These are phyloP conservation scores for Camelina sativa DNA, from an alignment of 345 rosid species.

Conservation along the genomic window DNA sequence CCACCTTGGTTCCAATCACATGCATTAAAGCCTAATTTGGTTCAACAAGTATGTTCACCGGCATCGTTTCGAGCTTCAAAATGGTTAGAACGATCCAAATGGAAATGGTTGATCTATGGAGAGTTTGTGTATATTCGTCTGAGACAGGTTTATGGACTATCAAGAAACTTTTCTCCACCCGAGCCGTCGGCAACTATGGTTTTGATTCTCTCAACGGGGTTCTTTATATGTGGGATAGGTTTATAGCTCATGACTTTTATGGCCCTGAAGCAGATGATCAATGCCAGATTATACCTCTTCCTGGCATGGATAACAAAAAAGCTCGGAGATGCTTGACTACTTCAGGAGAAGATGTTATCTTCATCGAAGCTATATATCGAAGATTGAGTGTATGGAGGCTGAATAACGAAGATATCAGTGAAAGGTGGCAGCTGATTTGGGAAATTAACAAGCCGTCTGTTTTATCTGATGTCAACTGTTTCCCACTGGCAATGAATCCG, in stretches of 20 bases:
- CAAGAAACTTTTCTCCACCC: background rate
- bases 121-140: background rate
- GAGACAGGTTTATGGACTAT: background rate
- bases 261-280: background rate
- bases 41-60: conserved; percentile 71
- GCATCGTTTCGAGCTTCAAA: background rate
- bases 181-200: background rate
- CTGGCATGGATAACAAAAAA: background rate
- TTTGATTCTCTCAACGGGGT: background rate
- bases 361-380: background rate
- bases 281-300: background rate
- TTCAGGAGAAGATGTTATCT: background rate
- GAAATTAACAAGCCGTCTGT: background rate
- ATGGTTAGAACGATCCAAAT: background rate
- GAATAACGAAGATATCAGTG: background rate
- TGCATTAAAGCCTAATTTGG: conserved; percentile 85
- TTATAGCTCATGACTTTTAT: background rate
- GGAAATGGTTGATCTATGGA: background rate
- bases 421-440: background rate
- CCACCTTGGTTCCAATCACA: conserved; percentile 89
- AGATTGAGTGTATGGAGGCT: background rate
- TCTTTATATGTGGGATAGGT: background rate
- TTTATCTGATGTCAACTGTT: background rate
- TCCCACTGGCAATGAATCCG: background rate
- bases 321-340: background rate